A percentile compares a stretch with the other conserved stretches of the same genome.
Evolutionary conservation across 257 asterid genomes (phyloP).

Genomic region (Agastache rugosa): DNA sequence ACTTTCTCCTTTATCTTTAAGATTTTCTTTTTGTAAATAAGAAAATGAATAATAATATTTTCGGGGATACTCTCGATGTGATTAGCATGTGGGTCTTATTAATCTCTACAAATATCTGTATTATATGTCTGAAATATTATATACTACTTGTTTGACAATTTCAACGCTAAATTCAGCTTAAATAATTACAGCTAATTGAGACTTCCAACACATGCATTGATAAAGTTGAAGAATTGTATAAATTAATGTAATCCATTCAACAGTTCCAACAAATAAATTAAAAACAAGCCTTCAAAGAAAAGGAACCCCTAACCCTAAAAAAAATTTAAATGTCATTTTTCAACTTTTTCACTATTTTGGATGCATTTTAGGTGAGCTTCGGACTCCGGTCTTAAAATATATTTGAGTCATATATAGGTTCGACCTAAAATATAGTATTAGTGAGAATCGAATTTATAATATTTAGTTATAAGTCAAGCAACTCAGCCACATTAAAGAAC

Average conservation of each 20-base stretch:
- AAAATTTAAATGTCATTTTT: no score
- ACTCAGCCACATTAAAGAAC: no score
- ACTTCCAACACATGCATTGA: conserved; percentile 52
- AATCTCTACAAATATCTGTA: conserved; percentile 15
- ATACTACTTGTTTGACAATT: conserved; percentile 17
- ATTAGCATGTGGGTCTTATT: conserved; percentile 44
- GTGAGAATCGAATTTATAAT: no score
- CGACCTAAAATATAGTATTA: no score
- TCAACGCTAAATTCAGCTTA: conserved; percentile 33
- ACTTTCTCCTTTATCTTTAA: neutral
- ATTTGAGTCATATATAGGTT: no score
- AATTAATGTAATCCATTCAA: conserved; percentile 18
- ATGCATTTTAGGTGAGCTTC: no score
- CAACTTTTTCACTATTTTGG: neutral
- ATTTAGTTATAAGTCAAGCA: no score
- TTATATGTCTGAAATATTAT: neutral
- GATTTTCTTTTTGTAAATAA: neutral
- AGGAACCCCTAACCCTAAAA: conserved; percentile 25
- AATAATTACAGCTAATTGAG: conserved; percentile 39
- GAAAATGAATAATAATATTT: neutral
- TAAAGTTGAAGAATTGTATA: conserved; percentile 42
- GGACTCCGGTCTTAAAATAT: no score
- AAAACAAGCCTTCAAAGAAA: conserved; percentile 20
- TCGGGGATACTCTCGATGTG: conserved; percentile 26
- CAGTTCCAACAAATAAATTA: conserved; percentile 38